phyloP scores from a whole-genome alignment of 306 rosid genomes.

The Urtica urens region DNA sequence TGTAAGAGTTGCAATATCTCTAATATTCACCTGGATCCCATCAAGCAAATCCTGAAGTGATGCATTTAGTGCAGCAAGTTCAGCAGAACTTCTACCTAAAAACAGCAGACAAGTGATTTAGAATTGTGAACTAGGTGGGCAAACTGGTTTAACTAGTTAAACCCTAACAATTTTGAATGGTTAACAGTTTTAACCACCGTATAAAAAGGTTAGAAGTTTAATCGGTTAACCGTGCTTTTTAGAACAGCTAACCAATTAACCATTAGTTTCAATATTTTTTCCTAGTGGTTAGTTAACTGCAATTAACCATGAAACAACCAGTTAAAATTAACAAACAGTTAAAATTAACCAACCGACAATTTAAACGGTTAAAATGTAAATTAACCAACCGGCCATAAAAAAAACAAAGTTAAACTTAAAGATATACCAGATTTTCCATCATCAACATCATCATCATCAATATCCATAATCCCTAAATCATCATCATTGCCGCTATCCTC shows the following conservation, averaged over 20 bases:
- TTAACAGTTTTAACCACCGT: no score
- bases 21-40: slow-evolving; percentile 70
- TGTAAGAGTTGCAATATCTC: slow-evolving; percentile 9
- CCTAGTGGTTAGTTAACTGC: no score
- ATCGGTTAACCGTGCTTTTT: no score
- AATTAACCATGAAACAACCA: no score
- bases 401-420: no score
- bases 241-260: no score
- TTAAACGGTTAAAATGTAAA: slow-evolving; percentile 4
- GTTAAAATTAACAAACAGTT: no score
- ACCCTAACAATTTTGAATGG: no score
- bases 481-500: slow-evolving; percentile 43
- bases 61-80: slow-evolving; percentile 72
- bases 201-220: no score
- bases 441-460: slow-evolving; percentile 46
- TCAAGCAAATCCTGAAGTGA: slow-evolving; percentile 86
- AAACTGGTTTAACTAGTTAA: no score
- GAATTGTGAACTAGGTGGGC: slow-evolving; percentile 14
- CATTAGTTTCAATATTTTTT: no score
- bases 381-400: not conserved
- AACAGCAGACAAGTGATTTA: slow-evolving; percentile 1
- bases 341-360: no score
- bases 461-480: slow-evolving; percentile 77
- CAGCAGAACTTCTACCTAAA: slow-evolving; percentile 47
- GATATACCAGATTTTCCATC: slow-evolving; percentile 32